Evolutionary conservation across 306 rosid species (phyloP), one percentile per base, ranked within the genome.

Genomic region (Abrus precatorius): DNA sequence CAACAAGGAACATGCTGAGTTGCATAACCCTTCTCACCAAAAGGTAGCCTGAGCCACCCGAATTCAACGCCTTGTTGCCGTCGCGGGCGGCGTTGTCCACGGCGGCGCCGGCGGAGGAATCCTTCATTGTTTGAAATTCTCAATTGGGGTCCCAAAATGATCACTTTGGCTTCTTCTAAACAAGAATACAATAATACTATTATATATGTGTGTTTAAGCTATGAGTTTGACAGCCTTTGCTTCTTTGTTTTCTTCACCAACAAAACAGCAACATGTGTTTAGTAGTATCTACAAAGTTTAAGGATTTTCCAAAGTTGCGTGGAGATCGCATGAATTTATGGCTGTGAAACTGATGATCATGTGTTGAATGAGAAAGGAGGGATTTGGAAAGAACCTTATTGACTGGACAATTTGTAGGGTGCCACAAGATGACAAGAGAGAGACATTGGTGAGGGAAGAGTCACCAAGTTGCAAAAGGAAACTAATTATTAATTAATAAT

Each of bases 231-330:
- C 20, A 20, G 0, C 20, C 2, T 67, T 45, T 57, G 56, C 59
- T 66, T 28, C 86, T 55, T 78, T 69, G 86, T 32, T 74, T 86
- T 63, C 82, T 78, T 78, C 84, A 74, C 72, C 82, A 28, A 34
- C 82, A 59, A 41, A 66, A 43, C 72, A 75, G 14, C 28, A 48
- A 5, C 34, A 14, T 55, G 59, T 75, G 29, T 74, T 32, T 13
- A 1, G 13, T 30, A 50, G 65, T 74, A 73, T 78, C 29, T 79
- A 79, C 55, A 52, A 29, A 54, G 36, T 6, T 14, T 32, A 47
- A 59, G 72, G 84, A 40, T 40, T 48, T 64, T 48, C 27, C 36
- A 27, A 54, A 14, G 76, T 29, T 50, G 79, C 41, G 36, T 45
- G 77, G 54, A n/a, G 14, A 54, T 68, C 53, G 60, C 74, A 67